A percentile compares a stretch with the other conserved stretches of the same genome.
phyloP scores from a whole-genome alignment of 768 basidiomycete species.

The Macrocybe gigantea region DNA sequence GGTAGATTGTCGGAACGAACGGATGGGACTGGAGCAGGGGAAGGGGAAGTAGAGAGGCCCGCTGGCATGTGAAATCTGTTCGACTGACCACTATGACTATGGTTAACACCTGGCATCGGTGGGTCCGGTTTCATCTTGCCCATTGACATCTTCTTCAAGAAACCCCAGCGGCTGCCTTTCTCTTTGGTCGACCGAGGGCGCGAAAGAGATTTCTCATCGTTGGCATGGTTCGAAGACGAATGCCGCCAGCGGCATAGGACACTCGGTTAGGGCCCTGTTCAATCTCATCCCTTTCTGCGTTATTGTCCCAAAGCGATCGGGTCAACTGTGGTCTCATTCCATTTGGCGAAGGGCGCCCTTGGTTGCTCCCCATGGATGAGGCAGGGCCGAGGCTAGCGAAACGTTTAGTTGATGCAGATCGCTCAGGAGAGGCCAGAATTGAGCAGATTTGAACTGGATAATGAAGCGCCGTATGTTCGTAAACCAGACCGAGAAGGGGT shows the following conservation, averaged over 20 bases:
- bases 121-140: conserved; percentile 77
- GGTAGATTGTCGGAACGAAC: conserved; percentile 40
- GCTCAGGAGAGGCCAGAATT: conserved; percentile 22
- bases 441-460: conserved; percentile 1
- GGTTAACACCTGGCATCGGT: conserved; percentile 36
- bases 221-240: conserved; percentile 9
- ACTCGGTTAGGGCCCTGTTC: conserved; percentile 7
- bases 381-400: conserved; percentile 70
- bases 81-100: conserved; percentile 20
- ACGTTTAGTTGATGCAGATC: conserved; percentile 42
- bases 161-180: conserved; percentile 84
- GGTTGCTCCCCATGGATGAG: conserved; percentile 30
- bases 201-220: conserved; percentile 12
- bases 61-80: conserved; percentile 24
- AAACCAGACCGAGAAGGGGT: too few species aligned
- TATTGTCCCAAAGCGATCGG: too few species aligned
- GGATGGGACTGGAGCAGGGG: conserved; percentile 17
- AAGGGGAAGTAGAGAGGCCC: conserved; percentile 16
- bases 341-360: conserved; percentile 32
- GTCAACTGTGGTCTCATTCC: conserved; percentile 7
- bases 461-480: background rate
- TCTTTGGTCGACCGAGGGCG: conserved; percentile 35
- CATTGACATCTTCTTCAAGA: conserved; percentile 99
- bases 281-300: too few species aligned
- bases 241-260: conserved; percentile 8